Base-by-base conservation (phyloP, 2,329 filamentous ascomycete species). In the Trichocomaceae sp. region DNA sequence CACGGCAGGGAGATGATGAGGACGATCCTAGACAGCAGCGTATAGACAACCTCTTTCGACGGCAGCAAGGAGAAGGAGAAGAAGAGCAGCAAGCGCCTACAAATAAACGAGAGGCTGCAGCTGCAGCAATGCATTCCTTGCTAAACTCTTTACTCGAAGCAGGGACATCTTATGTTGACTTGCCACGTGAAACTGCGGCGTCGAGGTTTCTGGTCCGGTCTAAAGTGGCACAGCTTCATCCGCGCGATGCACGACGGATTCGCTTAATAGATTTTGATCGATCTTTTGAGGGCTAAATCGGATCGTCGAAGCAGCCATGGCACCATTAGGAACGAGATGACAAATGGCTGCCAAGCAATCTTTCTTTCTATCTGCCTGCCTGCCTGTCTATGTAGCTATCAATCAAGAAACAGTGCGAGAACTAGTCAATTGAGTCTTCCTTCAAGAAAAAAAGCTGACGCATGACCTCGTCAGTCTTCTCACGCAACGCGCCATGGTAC, bases 401-500 rank as follows among this genome's bases (percentile, higher is more conserved):
- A 33, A 23, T 2, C 8, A 29, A 29, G 7, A 5, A 5, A 8
- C 26, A 29, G 10, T 35, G 31, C 10, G 46, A 22, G 19, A 33
- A 53, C 58, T 69, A 84, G 63, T 85, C 82, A 50, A 83, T 75
- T 17, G 78, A 76, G 68, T 85, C 83, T 60, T 96, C 90, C 60
- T 90, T 81, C 66, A 96, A 69, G 50, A 79, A 82, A 67, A 95
- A 93, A 3, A 96, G 75, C 63, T 86, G 81, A 62, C 81, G 82
- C 63, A 96, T 75, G 17, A 96, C 82, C 61, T 95, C 88, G 26
- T 89, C 86, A 4, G 85, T 77, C 71, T 83, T 87, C 50, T 79
- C 79, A 57, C 88, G 79, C 44, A 96, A 69, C 0, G 87, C 92
- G 65, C 93, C 86, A 70, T 97, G 92, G 66, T 93, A 93, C 79